Percentiles rank a stretch among this genome's conserved stretches.
phyloP scores from a whole-genome alignment of 208 protist genomes.

The Trypanosoma mega region DNA sequence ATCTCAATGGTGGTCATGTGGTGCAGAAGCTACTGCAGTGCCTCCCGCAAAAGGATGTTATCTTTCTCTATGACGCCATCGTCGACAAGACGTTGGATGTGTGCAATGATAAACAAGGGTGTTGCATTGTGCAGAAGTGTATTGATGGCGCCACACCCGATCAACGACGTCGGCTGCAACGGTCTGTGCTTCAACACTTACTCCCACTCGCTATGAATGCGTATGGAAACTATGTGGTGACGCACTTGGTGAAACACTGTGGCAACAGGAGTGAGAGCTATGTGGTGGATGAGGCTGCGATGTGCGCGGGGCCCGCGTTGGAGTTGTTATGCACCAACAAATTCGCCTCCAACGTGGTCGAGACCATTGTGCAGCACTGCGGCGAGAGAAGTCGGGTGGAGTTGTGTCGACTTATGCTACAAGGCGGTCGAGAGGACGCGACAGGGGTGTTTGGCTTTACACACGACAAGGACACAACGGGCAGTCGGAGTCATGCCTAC shows the following conservation, averaged over 20 bases:
- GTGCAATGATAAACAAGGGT: conserved; percentile 32
- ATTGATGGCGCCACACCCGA: conserved; percentile 16
- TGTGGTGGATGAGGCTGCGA: conserved; percentile 48
- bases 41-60: conserved; percentile 48
- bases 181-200: conserved; percentile 55
- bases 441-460: background rate
- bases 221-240: conserved; percentile 97
- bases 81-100: conserved; percentile 18
- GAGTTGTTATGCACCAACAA: conserved; percentile 91
- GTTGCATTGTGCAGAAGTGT: conserved; percentile 37
- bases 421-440: background rate
- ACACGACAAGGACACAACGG: background rate
- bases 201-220: conserved; percentile 85
- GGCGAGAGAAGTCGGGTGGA: conserved; percentile 40
- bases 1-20: conserved; percentile 97
- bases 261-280: conserved; percentile 40
- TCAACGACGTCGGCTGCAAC: conserved; percentile 36
- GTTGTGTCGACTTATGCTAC: conserved; percentile 49
- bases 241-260: conserved; percentile 87
- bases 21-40: conserved; percentile 82
- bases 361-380: conserved; percentile 90
- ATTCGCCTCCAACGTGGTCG: conserved; percentile 96
- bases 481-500: background rate
- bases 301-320: conserved; percentile 31
- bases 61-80: conserved; percentile 36